Base-by-base conservation (phyloP, 2,329 filamentous ascomycete species). In the Aureobasidium sp. region DNA sequence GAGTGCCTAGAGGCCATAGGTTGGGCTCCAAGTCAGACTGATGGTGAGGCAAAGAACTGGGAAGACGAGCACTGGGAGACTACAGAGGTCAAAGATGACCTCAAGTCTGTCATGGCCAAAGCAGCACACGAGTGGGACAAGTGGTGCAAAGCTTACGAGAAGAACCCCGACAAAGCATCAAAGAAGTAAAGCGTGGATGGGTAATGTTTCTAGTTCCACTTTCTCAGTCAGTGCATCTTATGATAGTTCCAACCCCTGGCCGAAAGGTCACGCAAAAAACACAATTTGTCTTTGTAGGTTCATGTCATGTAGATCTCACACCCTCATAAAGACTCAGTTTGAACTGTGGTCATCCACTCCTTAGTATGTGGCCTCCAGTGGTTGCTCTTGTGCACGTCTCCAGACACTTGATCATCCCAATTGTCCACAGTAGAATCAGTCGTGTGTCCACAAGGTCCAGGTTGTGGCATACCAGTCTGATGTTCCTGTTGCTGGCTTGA, bases 61-160 rank as follows among this genome's bases (percentile, higher is more conserved):
- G 76, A 78, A 63, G 76, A 79, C 60, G 75, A 78, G 67, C 68
- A 72, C 63, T 79, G 75, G 74, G 76, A 76, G 67, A 64, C 70
- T 34, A 65, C 63, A 8, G 75, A 77, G 66, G 74, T 76, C 27
- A 75, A 74, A 66, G 73, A 75, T 13, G 75, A 77, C 69, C 66
- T 77, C 53, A 74, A 69, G 65, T 66, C 67, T 29, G 69, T 74
- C 1, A 69, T 77, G 67, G 63, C 66, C n/a, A 78, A 78, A 64
- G 76, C 69, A 2, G 73, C 74, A 9, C 69, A 63, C 48, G 75
- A 77, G 63, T 77, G 76, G 75, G 70, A 70, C 37, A 72, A 70
- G 57, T 77, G 74, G 74, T 72, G 69, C 61, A 71, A 70, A 62
- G 63, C 66, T 25, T 75, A 73, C 63, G 69, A 70, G 62, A 75